These are phyloP conservation scores for Adansonia digitata DNA, from an alignment of 345 rosid species.

Conservation along the genomic window DNA sequence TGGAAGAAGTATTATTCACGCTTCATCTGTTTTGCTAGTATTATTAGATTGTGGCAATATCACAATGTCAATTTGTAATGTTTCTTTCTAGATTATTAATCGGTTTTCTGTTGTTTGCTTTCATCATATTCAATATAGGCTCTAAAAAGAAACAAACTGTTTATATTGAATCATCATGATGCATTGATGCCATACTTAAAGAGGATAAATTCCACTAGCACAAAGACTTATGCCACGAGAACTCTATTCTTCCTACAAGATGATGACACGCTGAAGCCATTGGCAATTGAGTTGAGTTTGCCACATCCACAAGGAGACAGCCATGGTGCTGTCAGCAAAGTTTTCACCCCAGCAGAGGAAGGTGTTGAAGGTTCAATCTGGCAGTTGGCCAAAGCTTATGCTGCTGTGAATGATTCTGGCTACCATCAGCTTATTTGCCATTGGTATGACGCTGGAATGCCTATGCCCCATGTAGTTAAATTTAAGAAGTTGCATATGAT, in stretches of 20 bases:
- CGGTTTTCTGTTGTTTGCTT: background rate
- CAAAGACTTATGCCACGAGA: slow-evolving; percentile 81
- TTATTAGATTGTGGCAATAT: background rate
- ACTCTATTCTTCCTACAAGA: slow-evolving; percentile 67
- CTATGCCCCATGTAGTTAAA: background rate
- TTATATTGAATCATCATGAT: slow-evolving; percentile 79
- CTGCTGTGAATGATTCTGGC: slow-evolving; percentile 81
- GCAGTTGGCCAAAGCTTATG: slow-evolving; percentile 94
- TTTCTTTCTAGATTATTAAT: background rate
- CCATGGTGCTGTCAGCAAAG: slow-evolving; percentile 64
- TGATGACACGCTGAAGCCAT: slow-evolving; percentile 66
- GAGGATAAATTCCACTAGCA: slow-evolving; percentile 60
- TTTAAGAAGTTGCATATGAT: background rate
- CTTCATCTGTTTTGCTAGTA: background rate
- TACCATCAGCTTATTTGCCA: slow-evolving; percentile 90
- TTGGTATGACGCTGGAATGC: slow-evolving; percentile 40
- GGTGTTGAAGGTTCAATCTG: slow-evolving; percentile 64
- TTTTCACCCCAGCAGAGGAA: slow-evolving; percentile 60
- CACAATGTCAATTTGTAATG: background rate
- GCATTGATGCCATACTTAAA: slow-evolving; percentile 67
- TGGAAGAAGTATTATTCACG: slow-evolving; percentile 39
- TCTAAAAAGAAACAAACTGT: slow-evolving; percentile 47
- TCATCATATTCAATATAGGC: slow-evolving; percentile 39
- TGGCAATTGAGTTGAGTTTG: slow-evolving; percentile 82
- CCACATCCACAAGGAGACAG: slow-evolving; percentile 73